A percentile compares a stretch with the other conserved stretches of the same genome.
Evolutionary conservation across 1,284 basidiomycete species (phyloP).

Genomic region (Mycena citricolor): DNA sequence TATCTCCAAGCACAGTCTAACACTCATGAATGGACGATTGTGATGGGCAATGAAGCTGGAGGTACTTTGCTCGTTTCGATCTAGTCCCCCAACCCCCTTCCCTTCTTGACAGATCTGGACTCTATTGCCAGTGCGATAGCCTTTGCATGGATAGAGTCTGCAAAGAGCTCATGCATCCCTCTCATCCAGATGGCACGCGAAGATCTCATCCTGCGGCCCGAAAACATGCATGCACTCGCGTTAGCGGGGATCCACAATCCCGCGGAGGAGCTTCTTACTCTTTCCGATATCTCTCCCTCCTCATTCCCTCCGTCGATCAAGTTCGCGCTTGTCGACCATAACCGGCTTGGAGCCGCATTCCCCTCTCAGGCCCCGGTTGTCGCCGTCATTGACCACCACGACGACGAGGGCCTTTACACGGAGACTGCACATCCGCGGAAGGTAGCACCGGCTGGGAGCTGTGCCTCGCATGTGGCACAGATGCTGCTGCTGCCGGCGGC

Average conservation of each 20-base stretch:
- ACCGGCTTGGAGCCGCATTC: conserved; percentile 63
- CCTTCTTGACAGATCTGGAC: conserved; percentile 73
- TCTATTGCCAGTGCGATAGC: conserved; percentile 81
- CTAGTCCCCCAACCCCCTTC: conserved; percentile 8
- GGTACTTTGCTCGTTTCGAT: conserved; percentile 50
- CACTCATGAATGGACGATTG: conserved; percentile 80
- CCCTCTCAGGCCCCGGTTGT: conserved; percentile 52
- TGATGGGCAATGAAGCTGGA: conserved; percentile 91
- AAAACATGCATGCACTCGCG: conserved; percentile 79
- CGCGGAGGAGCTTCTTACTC: conserved; percentile 53
- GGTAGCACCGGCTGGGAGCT: conserved; percentile 74
- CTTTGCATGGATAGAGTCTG: conserved; percentile 69
- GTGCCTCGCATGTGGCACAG: conserved; percentile 71
- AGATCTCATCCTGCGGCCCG: conserved; percentile 80
- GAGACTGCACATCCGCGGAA: conserved; percentile 66
- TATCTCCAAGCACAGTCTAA: conserved; percentile 38
- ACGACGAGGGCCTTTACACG: conserved; percentile 74
- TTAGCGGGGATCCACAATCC: conserved; percentile 52
- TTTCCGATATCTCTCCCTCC: conserved; percentile 50
- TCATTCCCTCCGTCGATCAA: conserved; percentile 56
- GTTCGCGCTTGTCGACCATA: conserved; percentile 90
- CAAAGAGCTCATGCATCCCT: conserved; percentile 60
- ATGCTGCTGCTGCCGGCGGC: conserved; percentile 36
- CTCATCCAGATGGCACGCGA: conserved; percentile 70
- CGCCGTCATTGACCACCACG: conserved; percentile 92